A percentile compares a stretch with the other conserved stretches of the same genome.
Evolutionary conservation across 495 filamentous ascomycete species (phyloP).

Genomic region (Hypoxylon intermedium): DNA sequence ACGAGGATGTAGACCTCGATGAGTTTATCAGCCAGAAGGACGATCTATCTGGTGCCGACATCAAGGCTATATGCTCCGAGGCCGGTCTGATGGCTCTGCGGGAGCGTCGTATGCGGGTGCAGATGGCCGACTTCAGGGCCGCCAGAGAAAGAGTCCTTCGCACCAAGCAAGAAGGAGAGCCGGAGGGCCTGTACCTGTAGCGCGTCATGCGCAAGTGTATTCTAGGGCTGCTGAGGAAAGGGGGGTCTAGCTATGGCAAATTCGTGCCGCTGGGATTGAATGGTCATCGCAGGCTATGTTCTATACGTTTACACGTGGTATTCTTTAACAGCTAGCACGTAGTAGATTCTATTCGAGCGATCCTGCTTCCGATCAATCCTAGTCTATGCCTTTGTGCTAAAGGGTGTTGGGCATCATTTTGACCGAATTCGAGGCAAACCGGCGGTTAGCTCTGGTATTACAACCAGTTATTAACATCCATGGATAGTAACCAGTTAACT

Average conservation of each 20-base stretch:
- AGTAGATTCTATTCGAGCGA: too few relatives aligned
- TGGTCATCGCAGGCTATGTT: constrained; percentile 11
- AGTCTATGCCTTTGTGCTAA: background rate
- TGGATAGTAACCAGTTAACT: too few relatives aligned
- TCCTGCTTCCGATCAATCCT: too few relatives aligned
- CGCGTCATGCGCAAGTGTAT: constrained; percentile 30
- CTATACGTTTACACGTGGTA: background rate
- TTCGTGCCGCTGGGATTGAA: constrained; percentile 1
- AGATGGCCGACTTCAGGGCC: constrained; percentile 96
- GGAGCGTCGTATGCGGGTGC: constrained; percentile 95
- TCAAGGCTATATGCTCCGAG: constrained; percentile 98
- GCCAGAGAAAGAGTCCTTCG: constrained; percentile 95
- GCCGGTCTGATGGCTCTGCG: constrained; percentile 93
- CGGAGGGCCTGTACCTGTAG: constrained; percentile 98
- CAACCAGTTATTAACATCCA: too few relatives aligned
- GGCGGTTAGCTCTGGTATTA: too few relatives aligned
- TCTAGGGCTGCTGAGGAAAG: constrained; percentile 1
- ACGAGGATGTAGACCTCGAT: constrained; percentile 93
- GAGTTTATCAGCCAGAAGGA: constrained; percentile 99
- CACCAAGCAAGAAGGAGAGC: constrained; percentile 98
- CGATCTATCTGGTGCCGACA: constrained; percentile 95
- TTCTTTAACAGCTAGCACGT: too few relatives aligned
- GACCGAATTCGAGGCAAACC: too few relatives aligned
- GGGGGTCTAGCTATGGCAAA: background rate
- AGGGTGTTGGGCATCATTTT: background rate